phyloP scores from a whole-genome alignment of 148 eudicot species.

The Dysphania ambrosioides region DNA sequence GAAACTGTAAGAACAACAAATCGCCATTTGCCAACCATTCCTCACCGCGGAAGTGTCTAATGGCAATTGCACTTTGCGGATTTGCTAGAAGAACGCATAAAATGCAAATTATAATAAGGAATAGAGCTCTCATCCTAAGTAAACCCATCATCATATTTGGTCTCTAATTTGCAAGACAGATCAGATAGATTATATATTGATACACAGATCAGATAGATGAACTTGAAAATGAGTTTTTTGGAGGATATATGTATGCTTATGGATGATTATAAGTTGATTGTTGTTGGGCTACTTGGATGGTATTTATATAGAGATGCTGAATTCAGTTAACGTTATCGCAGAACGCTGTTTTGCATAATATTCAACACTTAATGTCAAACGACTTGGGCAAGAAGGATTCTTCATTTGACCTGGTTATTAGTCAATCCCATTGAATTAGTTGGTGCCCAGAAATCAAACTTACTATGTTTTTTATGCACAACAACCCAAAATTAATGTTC shows the following conservation, averaged over 20 bases:
- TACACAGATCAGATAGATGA: too few species aligned
- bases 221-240: not conserved
- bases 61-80: slow-evolving; percentile 13
- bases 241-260: not conserved
- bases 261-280: not conserved
- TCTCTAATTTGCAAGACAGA: not conserved
- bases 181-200: not conserved
- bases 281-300: not conserved
- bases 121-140: not conserved
- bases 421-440: slow-evolving; percentile 26
- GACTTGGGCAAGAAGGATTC: slow-evolving; percentile 35
- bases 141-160: not conserved
- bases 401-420: slow-evolving; percentile 25
- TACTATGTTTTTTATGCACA: not conserved
- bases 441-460: not conserved
- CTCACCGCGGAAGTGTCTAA: slow-evolving; percentile 14
- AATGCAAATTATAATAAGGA: slow-evolving; percentile 14
- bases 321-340: not conserved
- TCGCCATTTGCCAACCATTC: not conserved
- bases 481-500: not conserved
- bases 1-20: slow-evolving; percentile 7
- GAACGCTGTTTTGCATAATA: slow-evolving; percentile 13
- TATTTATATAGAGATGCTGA: slow-evolving; percentile 1
- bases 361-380: slow-evolving; percentile 22
- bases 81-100: slow-evolving; percentile 7